A percentile compares a stretch with the other conserved stretches of the same genome.
These are phyloP conservation scores for Bothriochloa decipiens DNA, from an alignment of 176 grass and related monocot genomes.

Conservation along the genomic window DNA sequence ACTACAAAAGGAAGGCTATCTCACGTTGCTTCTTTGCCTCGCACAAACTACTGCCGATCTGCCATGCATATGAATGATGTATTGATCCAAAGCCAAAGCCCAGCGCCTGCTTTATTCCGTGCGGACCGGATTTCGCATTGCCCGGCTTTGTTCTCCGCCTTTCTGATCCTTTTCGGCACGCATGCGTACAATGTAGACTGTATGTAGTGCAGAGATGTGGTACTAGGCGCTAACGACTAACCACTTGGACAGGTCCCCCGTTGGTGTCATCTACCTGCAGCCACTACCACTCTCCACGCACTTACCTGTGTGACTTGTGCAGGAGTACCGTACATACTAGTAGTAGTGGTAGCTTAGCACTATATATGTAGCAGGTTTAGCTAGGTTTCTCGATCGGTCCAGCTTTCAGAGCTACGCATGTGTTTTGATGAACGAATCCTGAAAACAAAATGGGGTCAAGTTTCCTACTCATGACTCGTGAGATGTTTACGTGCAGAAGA, in stretches of 20 bases:
- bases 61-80: not conserved
- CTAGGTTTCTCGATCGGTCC: too few species aligned
- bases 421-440: too few species aligned
- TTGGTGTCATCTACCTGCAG: conserved; percentile 16
- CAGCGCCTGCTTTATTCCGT: conserved; percentile 27
- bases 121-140: not conserved
- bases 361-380: too few species aligned
- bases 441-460: too few species aligned
- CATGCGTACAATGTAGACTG: not conserved
- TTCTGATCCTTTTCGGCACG: conserved; percentile 4
- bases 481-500: too few species aligned
- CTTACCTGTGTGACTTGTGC: not conserved
- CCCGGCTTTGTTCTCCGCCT: not conserved
- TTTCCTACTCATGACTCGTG: too few species aligned
- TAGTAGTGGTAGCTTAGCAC: too few species aligned
- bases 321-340: too few species aligned
- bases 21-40: not conserved
- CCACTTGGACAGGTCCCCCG: not conserved
- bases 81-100: conserved; percentile 32
- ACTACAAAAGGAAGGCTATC: not conserved
- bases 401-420: too few species aligned
- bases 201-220: too few species aligned
- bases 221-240: not conserved
- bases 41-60: conserved; percentile 20
- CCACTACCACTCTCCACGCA: not conserved